Evolutionary conservation across 768 basidiomycete genomes (phyloP).

Genomic region (Mycena pura): DNA sequence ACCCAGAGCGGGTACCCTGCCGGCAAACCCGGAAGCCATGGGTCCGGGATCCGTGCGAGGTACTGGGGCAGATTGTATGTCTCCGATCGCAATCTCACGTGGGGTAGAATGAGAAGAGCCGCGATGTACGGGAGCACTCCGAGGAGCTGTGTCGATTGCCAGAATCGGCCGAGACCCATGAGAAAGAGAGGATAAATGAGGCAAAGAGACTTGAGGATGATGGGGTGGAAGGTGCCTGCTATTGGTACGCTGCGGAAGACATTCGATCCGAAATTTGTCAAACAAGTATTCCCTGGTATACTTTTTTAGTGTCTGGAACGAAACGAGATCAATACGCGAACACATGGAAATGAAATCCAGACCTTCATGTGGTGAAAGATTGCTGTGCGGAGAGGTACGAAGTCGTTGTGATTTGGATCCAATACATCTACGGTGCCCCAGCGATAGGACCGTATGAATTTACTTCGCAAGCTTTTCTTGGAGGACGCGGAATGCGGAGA

Average conservation of each 20-base stretch:
- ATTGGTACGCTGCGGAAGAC: constrained; percentile 53
- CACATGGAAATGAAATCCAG: constrained; percentile 37
- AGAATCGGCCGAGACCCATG: constrained; percentile 62
- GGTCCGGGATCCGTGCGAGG: constrained; percentile 55
- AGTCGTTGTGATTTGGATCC: constrained; percentile 82
- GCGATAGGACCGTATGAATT: constrained; percentile 75
- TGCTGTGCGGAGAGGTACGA: constrained; percentile 74
- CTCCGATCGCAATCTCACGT: constrained; percentile 53
- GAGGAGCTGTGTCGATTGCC: constrained; percentile 66
- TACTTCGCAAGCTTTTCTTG: constrained; percentile 61
- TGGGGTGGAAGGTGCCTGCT: constrained; percentile 55
- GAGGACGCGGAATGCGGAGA: constrained; percentile 49
- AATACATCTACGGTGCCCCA: constrained; percentile 88
- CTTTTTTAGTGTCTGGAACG: constrained; percentile 76
- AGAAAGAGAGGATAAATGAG: constrained; percentile 54
- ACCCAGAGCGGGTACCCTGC: constrained; percentile 40
- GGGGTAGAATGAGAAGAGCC: constrained; percentile 53
- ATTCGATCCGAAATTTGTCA: constrained; percentile 74
- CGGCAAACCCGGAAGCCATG: constrained; percentile 41
- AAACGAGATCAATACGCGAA: constrained; percentile 15
- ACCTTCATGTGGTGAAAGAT: constrained; percentile 93
- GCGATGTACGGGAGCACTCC: constrained; percentile 49
- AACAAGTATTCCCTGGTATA: constrained; percentile 86
- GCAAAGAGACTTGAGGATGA: constrained; percentile 39
- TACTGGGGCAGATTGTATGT: constrained; percentile 50